A percentile compares a stretch with the other conserved stretches of the same genome.
phyloP scores from a whole-genome alignment of 208 protist species.

The Acanthamoeba castellanii region DNA sequence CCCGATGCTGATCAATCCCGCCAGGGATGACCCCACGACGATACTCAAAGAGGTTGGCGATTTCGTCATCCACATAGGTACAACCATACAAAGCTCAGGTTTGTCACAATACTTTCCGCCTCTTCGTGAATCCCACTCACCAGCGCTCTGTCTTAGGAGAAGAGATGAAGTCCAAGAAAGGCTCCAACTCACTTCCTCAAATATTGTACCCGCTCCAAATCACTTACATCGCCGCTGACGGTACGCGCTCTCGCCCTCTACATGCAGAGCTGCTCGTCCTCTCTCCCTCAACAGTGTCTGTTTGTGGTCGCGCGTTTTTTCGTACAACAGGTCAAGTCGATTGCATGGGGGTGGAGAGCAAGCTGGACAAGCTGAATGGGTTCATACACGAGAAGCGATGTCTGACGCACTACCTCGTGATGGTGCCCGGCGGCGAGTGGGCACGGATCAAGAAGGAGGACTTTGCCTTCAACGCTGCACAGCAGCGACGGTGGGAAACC shows the following conservation, averaged over 20 bases:
- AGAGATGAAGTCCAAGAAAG: constrained; percentile 55
- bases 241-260: background rate
- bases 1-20: constrained; percentile 56
- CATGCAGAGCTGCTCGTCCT: too few relatives aligned
- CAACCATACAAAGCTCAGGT: background rate
- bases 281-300: background rate
- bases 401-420: constrained; percentile 5
- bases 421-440: background rate
- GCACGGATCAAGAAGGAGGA: constrained; percentile 18
- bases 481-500: constrained; percentile 56
- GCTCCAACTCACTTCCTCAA: constrained; percentile 21
- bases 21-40: background rate
- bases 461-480: constrained; percentile 59
- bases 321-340: background rate
- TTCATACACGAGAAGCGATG: constrained; percentile 71
- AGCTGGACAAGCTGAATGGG: constrained; percentile 65
- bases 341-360: constrained; percentile 69
- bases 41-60: constrained; percentile 35
- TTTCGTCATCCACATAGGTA: constrained; percentile 57
- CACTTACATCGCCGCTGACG: constrained; percentile 10
- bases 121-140: background rate
- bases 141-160: background rate
- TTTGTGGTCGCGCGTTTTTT: background rate
- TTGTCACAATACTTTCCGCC: background rate
- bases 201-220: constrained; percentile 44